Evolutionary conservation across 2,329 filamentous ascomycete species (phyloP), one percentile per base, ranked within the genome.

Genomic region (Pyricularia sp.): DNA sequence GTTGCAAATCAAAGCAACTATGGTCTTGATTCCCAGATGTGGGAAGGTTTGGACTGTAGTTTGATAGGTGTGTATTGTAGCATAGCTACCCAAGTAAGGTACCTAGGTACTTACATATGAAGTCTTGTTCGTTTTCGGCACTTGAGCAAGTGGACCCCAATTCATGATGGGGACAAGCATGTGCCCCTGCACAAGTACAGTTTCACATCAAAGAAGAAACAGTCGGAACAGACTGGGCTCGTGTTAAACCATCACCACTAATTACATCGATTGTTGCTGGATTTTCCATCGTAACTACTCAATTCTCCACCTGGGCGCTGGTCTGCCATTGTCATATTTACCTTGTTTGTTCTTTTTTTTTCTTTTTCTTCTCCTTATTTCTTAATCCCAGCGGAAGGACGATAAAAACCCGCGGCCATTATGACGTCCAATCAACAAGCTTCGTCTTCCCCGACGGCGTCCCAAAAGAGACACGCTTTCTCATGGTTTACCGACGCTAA

Each of bases 401-500:
- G 16, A 60, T 7, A 33, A 60, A 33, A 22, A 13, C 30, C 19
- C 22, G 9, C 26, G 6, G 28, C 12, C 59, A 60, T n/a, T 31
- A 40, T 33, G 24, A 64, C 33, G 53, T 28, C 30, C n/a, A 26
- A 22, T 10, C 53, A 44, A 44, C 35, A 44, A 44, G 13, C 30
- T 10, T 31, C 31, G 35, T 33, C 28, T 10, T 12, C 49, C 22
- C n/a, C 22, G 3, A 4, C 53, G 6, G 5, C 10, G 22, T 33
- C 31, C 24, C 33, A 28, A 22, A 35, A 64, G 62, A 55, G 62
- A 7, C 63, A 66, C n/a, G 57, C 61, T 6, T 60, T 67, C 31
- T 66, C 65, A 31, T 60, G 62, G 40, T 31, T 66, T 5, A 67
- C 64, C 9, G 66, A 67, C 31, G 59, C 67, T 26, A 65, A 65